Conservation (phyloP, 78 protist species). For the Tieghemostelium lacteum region DNA sequence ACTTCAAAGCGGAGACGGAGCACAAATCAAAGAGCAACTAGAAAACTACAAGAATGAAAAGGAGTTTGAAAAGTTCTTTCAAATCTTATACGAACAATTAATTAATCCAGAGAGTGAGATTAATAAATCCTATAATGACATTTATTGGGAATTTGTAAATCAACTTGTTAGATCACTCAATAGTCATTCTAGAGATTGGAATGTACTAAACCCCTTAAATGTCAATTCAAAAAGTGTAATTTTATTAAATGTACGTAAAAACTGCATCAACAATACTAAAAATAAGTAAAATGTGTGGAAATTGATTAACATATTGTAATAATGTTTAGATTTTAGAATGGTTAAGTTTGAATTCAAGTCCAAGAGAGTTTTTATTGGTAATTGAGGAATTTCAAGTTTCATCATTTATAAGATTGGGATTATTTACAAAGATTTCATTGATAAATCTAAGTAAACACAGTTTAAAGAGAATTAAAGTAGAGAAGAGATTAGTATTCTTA, state of each 20-base stretch:
- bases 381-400: constrained; percentile 48
- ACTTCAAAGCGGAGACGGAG: no score
- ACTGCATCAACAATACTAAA: no score
- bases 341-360: constrained; percentile 57
- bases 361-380: constrained; percentile 69
- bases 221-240: neutral
- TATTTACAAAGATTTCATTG: constrained; percentile 28
- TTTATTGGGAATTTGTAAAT: constrained; percentile 60
- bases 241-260: constrained; percentile 38
- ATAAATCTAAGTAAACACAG: constrained; percentile 29
- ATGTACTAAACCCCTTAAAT: neutral
- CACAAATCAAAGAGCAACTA: no score
- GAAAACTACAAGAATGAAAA: neutral
- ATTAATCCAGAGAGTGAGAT: constrained; percentile 24
- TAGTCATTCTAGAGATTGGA: constrained; percentile 17
- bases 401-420: constrained; percentile 31
- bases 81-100: neutral
- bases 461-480: constrained; percentile 36
- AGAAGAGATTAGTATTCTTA: constrained; percentile 63
- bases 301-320: neutral
- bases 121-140: constrained; percentile 10
- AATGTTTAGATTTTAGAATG: constrained; percentile 36
- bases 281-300: no score
- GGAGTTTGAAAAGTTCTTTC: neutral
- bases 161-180: constrained; percentile 14